A percentile compares a stretch with the other conserved stretches of the same genome.
These are phyloP conservation scores for Aspergillus cejpii DNA, from an alignment of 2,329 filamentous ascomycete species.

Conservation along the genomic window DNA sequence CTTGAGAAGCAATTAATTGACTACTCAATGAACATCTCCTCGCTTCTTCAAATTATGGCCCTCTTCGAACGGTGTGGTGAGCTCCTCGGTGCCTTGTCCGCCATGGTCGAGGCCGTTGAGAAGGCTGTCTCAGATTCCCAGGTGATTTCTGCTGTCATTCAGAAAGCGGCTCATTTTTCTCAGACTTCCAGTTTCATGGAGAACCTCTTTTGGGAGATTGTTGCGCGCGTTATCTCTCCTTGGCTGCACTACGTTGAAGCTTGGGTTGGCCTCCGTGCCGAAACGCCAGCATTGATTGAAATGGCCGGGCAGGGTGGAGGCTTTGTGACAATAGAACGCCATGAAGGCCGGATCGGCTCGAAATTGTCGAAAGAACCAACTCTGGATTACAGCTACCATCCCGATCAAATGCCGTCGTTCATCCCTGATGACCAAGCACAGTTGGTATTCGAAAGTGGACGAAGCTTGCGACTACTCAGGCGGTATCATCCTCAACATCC, in stretches of 20 bases:
- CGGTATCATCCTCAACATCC: constrained; percentile 65
- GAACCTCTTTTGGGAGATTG: constrained; percentile 59
- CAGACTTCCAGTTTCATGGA: constrained; percentile 57
- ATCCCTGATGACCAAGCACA: constrained; percentile 62
- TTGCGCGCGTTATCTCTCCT: constrained; percentile 56
- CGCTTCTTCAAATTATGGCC: constrained; percentile 34
- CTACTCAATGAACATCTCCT: constrained; percentile 22
- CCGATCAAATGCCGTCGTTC: constrained; percentile 62
- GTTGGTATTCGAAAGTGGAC: constrained; percentile 71
- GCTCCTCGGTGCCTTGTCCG: constrained; percentile 31
- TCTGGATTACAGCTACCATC: constrained; percentile 49
- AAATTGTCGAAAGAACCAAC: constrained; percentile 56
- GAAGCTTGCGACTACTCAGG: constrained; percentile 66
- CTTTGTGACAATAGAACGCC: constrained; percentile 56
- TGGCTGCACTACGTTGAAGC: constrained; percentile 63
- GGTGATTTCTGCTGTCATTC: constrained; percentile 56
- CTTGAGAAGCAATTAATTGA: constrained; percentile 33
- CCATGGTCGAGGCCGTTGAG: constrained; percentile 43
- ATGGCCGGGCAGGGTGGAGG: constrained; percentile 49
- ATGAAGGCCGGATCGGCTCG: constrained; percentile 53
- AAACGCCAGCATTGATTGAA: constrained; percentile 48
- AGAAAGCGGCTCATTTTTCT: constrained; percentile 57
- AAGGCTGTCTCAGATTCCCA: constrained; percentile 51
- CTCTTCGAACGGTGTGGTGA: constrained; percentile 37
- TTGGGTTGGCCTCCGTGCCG: constrained; percentile 65